These are phyloP conservation scores for Gryganskiella cystojenkinii DNA, from an alignment of 192 early-diverging fungal species.

Conservation along the genomic window DNA sequence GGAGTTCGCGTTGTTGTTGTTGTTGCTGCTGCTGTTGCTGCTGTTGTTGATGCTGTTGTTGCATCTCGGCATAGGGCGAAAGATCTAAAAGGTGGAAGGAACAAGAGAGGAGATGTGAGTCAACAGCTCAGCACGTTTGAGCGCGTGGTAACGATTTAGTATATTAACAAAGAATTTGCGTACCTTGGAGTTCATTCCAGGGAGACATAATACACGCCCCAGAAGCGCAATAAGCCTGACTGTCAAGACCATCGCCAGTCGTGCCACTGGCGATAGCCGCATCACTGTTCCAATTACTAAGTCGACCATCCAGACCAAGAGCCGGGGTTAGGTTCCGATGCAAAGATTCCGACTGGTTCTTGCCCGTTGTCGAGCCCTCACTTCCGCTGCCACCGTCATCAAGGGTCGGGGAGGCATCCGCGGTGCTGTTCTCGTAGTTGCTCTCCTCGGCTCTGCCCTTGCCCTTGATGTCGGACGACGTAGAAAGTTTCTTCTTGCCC, in stretches of 20 bases:
- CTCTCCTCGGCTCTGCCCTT: constrained; percentile 16
- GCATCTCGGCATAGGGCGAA: constrained; percentile 15
- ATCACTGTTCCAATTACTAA: constrained; percentile 48
- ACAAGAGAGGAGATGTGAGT: neutral
- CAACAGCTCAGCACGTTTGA: too few relatives aligned
- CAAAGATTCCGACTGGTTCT: neutral
- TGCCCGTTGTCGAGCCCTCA: neutral
- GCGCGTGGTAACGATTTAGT: neutral
- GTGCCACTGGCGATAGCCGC: too few relatives aligned
- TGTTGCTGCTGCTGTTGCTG: constrained; percentile 32
- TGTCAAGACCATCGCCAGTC: too few relatives aligned
- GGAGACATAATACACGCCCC: constrained; percentile 45
- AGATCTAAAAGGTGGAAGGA: constrained; percentile 13
- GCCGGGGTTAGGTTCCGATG: constrained; percentile 17
- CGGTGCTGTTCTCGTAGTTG: neutral
- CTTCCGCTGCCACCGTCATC: neutral
- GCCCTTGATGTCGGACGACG: constrained; percentile 26
- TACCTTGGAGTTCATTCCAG: constrained; percentile 51
- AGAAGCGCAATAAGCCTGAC: constrained; percentile 42
- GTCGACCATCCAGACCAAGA: constrained; percentile 40
- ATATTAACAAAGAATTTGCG: too few relatives aligned
- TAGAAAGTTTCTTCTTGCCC: constrained; percentile 11
- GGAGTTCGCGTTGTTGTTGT: constrained; percentile 39
- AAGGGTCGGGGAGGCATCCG: neutral
- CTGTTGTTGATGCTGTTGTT: constrained; percentile 29